Base-by-base conservation (phyloP, 805 yeast species). In the Kuraishia piskuri region DNA sequence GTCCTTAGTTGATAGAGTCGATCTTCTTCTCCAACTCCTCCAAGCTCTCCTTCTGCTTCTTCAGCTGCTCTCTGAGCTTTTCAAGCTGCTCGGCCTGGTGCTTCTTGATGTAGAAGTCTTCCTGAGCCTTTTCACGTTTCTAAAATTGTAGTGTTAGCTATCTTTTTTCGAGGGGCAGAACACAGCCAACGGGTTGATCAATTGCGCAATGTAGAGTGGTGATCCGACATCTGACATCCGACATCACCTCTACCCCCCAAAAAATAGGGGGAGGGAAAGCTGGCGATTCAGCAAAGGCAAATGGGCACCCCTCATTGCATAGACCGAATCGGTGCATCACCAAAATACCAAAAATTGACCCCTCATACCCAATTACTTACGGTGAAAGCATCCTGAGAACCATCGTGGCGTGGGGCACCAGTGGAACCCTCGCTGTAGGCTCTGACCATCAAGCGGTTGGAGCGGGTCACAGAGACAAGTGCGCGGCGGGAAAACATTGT, bases 71-170 rank as follows among this genome's bases (percentile, higher is more conserved):
- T 69, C 77, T 86, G 69, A 90, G 80, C 50, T 79, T 78, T 65
- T 80, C 83, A 68, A 90, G 77, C 76, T 86, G 90, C 71, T 90
- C 96, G 68, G 85, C 86, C 77, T 92, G 96, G 68, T 87, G 96
- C 74, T 89, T 84, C 73, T 82, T 88, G 71, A 90, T 77, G 76
- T 83, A 91, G 63, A 75, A 77, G 68, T 86, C 90, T 76, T 92
- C 99, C 67, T 84, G 84, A 58, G 96, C 96, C 73, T 81, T 86
- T 78, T 94, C 99, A 70, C 96, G 90, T 69, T 90, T 89, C 79
- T 79, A 61, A 62, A 70, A 31, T 31, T 3, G 40, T 66, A 9
- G 70, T 7, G 40, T 31, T 31, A 31, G 40, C 17, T 12, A 31
- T 31, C 9, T 7, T 25, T 7, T 10, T 25, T 25, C 31, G n/a